Evolutionary conservation across 106 monocot genomes (phyloP), one percentile per base, ranked within the genome.

Genomic region (Dioscorea alata): DNA sequence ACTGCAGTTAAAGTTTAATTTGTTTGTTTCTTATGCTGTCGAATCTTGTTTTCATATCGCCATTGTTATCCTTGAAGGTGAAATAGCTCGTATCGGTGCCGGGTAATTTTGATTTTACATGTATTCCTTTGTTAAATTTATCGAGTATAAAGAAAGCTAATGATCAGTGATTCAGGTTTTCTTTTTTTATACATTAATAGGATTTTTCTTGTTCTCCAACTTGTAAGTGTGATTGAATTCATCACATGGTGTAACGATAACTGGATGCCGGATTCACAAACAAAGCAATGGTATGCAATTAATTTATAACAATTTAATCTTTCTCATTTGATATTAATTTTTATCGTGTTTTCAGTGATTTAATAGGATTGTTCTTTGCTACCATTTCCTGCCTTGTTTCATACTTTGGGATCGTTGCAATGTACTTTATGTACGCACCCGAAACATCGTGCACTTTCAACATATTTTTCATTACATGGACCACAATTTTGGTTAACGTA

Each of bases 141-240:
- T 21, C 9, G 23, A 20, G 60, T 10, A 25, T 23, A 9, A 33
- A 3, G 15, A 63, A 23, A 1, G 0, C 0, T 23, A 23, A 32
- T 34, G 31, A 63, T 33, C 3, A 63, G 14, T 13, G 0, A 23
- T 13, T 33, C 50, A 21, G 8, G 28, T 28, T 28, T 28, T n/a
- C n/a, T n/a, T 18, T 51, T 64, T 56, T 14, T 42, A n/a, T 70
- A 14, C 18, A 64, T 56, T 21, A 69, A 49, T 61, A 90, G 90
- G 80, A 69, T 90, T 57, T 90, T 90, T 83, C 83, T 90, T 78
- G 60, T 86, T 63, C 86, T 90, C 66, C 86, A 90, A 78, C 80
- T 90, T 56, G 48, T 86, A 76, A 90, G 90, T 65, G 63, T 90
- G 67, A 74, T 78, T 8, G 81, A 86, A 19, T 90, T 90, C 72